Base-by-base conservation (phyloP, 2,329 filamentous ascomycete genomes). In the Fusarium falciforme region DNA sequence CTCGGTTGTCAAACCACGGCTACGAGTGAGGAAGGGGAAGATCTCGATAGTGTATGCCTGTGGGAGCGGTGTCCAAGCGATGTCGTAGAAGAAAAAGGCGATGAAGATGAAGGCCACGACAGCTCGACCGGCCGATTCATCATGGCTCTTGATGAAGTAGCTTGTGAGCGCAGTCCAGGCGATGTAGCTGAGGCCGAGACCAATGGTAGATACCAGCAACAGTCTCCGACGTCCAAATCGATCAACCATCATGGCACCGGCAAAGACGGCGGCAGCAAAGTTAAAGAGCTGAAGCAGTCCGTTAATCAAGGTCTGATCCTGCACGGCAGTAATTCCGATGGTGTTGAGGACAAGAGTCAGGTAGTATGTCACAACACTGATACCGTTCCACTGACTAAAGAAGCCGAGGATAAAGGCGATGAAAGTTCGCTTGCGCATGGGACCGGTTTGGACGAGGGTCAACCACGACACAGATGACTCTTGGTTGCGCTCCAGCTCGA, bases 191-290 rank as follows among this genome's bases (percentile, higher is more conserved):
- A 10, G 67, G 57, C 14, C 79, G 74, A 17, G 79, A 80, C 1
- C 79, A 2, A 76, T 67, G 1, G 81, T 80, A 14, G 81, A 81
- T 12, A 79, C 75, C 14, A 84, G 79, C 17, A 84, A 70, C 78
- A 84, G 83, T 63, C 80, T 80, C 4, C 82, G 81, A 31, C 83
- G 83, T 6, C 83, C 83, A 7, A 84, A 76, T 2, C 81, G 67
- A 67, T 84, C 82, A 27, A 84, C 82, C 35, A 83, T 77, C 10
- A 81, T 79, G 12, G 83, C 81, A 10, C 82, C 81, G 3, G 69
- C 74, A 9, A 78, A 76, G 1, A 81, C 77, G 64, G 83, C 82
- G 29, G 80, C 76, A 66, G 79, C 80, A 35, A 81, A 80, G 31
- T 83, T 80, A 14, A 78, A 76, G 1, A 82, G 78, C 57, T 84